Base-by-base conservation (phyloP, 441 rosid genomes). In the Macaranga tanarius region DNA sequence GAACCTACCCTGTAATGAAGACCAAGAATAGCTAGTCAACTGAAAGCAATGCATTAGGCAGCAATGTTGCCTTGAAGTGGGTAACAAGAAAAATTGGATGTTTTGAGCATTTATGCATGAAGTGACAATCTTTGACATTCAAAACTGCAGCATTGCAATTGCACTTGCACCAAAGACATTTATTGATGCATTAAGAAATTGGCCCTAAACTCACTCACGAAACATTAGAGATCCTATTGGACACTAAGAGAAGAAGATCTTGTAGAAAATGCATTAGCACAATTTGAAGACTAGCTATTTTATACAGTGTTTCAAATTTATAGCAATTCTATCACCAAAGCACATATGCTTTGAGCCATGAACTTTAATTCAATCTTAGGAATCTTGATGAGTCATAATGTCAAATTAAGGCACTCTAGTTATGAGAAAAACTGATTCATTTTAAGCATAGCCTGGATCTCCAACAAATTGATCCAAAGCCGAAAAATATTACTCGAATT, bases 1-100 rank as follows among this genome's bases (percentile, higher is more conserved):
- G 83, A 93, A 93, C 77, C 94, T 85, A n/a, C 98, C 98, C 98
- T 93, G 90, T 80, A 82, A 52, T 52, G 57, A 48, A 75, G 25
- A 71, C 17, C 63, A 54, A 62, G 74, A 58, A 23, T 20, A 31
- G 67, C 73, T 26, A 52, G 70, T 73, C 77, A 57, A 11, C 5
- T 31, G 44, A 42, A 76, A 50, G 5, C 19, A 45, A 16, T 22
- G 17, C 12, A 63, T 44, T 9, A 11, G 17, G 6, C 10, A 47
- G 55, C 20, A 25, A 65, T 48, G 13, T 48, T 13, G 13, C n/a
- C 15, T 10, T 11, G 28, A 48, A 48, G 17, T 7, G 19, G 69
- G 56, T 23, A 12, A 48, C 17, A 7, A 12, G 56, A 52, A 8
- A 52, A 8, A 8, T 52, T 17, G 56, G 56, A 52, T 10, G 56